A percentile compares a stretch with the other conserved stretches of the same genome.
phyloP scores from a whole-genome alignment of 352 stramenopile species.

The Thalassiosira livingstoniorum region DNA sequence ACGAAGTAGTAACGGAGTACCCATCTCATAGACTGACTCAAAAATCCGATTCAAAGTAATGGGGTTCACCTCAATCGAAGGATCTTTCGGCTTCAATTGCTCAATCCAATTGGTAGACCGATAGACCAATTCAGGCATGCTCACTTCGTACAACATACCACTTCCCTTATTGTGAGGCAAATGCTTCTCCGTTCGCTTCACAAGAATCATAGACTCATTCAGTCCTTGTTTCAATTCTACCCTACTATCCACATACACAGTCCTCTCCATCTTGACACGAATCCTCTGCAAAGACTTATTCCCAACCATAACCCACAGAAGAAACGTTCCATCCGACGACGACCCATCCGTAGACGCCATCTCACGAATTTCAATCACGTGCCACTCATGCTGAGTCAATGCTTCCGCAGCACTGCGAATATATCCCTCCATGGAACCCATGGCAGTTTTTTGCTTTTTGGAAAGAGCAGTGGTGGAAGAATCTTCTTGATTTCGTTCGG shows the following conservation, averaged over 20 bases:
- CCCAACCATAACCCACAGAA: constrained; percentile 95
- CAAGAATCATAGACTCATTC: constrained; percentile 48
- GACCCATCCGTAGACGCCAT: constrained; percentile 67
- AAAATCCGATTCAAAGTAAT: constrained; percentile 60
- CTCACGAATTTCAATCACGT: constrained; percentile 90
- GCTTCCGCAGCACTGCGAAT: constrained; percentile 75
- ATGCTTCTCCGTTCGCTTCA: constrained; percentile 76
- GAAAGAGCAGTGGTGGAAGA: constrained; percentile 7
- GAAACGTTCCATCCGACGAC: constrained; percentile 88
- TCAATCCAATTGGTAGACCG: constrained; percentile 83
- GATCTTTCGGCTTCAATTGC: constrained; percentile 87
- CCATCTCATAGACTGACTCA: constrained; percentile 92
- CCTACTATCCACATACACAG: constrained; percentile 82
- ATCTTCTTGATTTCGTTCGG: constrained; percentile 3
- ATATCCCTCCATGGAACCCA: constrained; percentile 82
- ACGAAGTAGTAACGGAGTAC: constrained; percentile 90
- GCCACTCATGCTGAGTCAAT: constrained; percentile 84
- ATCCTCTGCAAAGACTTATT: constrained; percentile 88
- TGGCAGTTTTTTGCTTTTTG: constrained; percentile 55
- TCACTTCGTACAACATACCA: constrained; percentile 85
- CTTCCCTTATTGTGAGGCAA: constrained; percentile 75
- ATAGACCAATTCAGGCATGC: constrained; percentile 82
- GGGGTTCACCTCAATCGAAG: constrained; percentile 76
- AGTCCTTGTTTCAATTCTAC: constrained; percentile 61
- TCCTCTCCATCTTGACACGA: constrained; percentile 84